These are phyloP conservation scores for Plantago rigida DNA, from an alignment of 305 asterid species.

Conservation along the genomic window DNA sequence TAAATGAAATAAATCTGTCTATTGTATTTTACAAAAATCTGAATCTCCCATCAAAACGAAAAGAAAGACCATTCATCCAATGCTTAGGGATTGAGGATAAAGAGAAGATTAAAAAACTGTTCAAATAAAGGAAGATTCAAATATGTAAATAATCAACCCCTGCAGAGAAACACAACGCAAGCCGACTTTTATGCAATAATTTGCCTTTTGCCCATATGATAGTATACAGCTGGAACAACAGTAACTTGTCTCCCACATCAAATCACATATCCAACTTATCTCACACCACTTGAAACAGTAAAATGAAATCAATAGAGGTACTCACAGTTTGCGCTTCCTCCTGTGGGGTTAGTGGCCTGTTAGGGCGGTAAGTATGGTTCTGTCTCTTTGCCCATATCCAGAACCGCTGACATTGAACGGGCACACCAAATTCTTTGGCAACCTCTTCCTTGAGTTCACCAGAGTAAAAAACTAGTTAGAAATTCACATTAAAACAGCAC, in stretches of 20 bases:
- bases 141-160: too few relatives aligned
- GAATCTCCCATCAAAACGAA: too few relatives aligned
- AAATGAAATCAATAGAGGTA: slow-evolving; percentile 14
- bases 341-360: slow-evolving; percentile 69
- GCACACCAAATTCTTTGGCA: slow-evolving; percentile 76
- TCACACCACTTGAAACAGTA: slow-evolving; percentile 6
- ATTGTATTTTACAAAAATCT: too few relatives aligned
- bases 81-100: too few relatives aligned
- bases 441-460: slow-evolving; percentile 63
- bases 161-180: too few relatives aligned
- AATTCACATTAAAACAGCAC: background rate
- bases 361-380: slow-evolving; percentile 86
- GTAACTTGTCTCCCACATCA: slow-evolving; percentile 1
- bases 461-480: slow-evolving; percentile 4
- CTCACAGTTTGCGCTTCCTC: slow-evolving; percentile 76
- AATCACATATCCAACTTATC: background rate
- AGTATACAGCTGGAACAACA: too few relatives aligned
- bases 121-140: too few relatives aligned
- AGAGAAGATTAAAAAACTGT: too few relatives aligned
- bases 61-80: too few relatives aligned
- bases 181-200: too few relatives aligned
- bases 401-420: slow-evolving; percentile 75
- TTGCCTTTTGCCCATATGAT: background rate
- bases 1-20: too few relatives aligned
- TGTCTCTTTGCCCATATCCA: slow-evolving; percentile 96